These are phyloP conservation scores for Pseudodiploospora longispora DNA, from an alignment of 2,329 filamentous ascomycete species.

Conservation along the genomic window DNA sequence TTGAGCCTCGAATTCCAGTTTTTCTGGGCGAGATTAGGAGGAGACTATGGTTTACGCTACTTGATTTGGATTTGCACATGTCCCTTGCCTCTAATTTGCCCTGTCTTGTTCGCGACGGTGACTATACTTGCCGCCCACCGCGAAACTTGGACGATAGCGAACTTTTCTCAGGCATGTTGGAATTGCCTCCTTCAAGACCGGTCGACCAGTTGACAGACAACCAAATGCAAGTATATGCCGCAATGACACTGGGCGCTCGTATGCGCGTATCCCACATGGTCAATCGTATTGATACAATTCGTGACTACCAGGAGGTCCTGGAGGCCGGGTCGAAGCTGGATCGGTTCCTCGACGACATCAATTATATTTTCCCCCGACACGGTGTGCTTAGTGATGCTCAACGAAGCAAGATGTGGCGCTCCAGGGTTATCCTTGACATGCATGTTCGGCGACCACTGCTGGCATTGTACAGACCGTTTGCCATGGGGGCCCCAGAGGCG, in stretches of 20 bases:
- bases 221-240: conserved; percentile 46
- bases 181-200: conserved; percentile 40
- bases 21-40: conserved; percentile 47
- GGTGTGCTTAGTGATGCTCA: conserved; percentile 33
- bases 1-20: conserved; percentile 37
- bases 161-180: conserved; percentile 37
- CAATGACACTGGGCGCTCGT: conserved; percentile 40
- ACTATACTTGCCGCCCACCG: conserved; percentile 45
- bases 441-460: conserved; percentile 44
- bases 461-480: conserved; percentile 47
- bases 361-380: conserved; percentile 42
- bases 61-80: conserved; percentile 49
- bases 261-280: conserved; percentile 43
- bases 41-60: conserved; percentile 48
- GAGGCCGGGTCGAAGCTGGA: conserved; percentile 47
- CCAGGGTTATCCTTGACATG: conserved; percentile 44
- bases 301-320: conserved; percentile 45
- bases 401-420: conserved; percentile 43
- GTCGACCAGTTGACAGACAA: conserved; percentile 45
- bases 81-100: conserved; percentile 46
- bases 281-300: conserved; percentile 42
- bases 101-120: conserved; percentile 41
- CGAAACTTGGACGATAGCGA: conserved; percentile 46
- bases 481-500: conserved; percentile 40
- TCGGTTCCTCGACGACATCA: conserved; percentile 45